A percentile compares a stretch with the other conserved stretches of the same genome.
Conservation (phyloP, 371 early-diverging fungal genomes). For the Mortierella sp. region DNA sequence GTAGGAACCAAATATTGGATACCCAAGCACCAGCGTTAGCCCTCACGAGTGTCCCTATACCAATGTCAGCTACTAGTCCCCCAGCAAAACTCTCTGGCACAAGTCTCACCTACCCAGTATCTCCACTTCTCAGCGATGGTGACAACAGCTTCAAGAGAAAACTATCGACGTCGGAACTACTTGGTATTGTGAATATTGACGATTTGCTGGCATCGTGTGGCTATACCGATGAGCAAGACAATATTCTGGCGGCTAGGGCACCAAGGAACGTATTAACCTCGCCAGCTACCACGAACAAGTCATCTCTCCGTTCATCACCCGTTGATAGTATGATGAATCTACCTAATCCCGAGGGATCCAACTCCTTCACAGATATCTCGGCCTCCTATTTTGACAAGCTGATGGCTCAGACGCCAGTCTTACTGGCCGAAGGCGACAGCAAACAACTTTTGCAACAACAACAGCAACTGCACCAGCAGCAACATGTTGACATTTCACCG, state of each 20-base stretch:
- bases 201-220: conserved; percentile 44
- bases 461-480: conserved; percentile 24
- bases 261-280: conserved; percentile 12
- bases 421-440: conserved; percentile 24
- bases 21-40: conserved; percentile 23
- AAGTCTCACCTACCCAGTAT: not conserved
- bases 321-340: conserved; percentile 1
- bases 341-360: not conserved
- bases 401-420: conserved; percentile 28
- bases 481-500: not conserved
- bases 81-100: conserved; percentile 13
- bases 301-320: conserved; percentile 25
- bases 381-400: conserved; percentile 22
- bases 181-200: conserved; percentile 38
- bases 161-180: conserved; percentile 30
- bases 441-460: conserved; percentile 18
- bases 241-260: not conserved
- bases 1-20: conserved; percentile 24
- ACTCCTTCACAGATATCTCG: conserved; percentile 15
- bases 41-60: conserved; percentile 17
- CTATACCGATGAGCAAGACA: conserved; percentile 11
- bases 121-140: not conserved
- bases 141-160: not conserved
- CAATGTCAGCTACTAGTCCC: conserved; percentile 23
- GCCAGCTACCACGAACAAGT: conserved; percentile 20